Evolutionary conservation across 345 rosid genomes (phyloP).

Genomic region (Brassica cretica): DNA sequence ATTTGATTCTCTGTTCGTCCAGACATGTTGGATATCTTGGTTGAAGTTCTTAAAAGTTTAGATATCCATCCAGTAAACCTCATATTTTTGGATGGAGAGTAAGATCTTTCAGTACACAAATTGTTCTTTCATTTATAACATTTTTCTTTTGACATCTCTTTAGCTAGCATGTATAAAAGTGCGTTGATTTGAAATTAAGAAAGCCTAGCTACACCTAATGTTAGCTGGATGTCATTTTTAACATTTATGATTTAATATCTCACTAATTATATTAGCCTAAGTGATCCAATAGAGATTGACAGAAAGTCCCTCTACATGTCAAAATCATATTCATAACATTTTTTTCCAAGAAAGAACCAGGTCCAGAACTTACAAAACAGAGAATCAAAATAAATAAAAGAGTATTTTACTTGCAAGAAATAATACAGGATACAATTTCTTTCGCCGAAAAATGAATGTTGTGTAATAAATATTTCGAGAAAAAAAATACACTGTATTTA

Average conservation of each 20-base stretch:
- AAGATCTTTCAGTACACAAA: no score
- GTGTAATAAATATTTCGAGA: not conserved
- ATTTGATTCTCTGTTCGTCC: no score
- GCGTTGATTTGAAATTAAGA: not conserved
- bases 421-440: not conserved
- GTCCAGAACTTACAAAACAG: not conserved
- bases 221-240: constrained; percentile 10
- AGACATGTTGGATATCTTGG: no score
- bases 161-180: not conserved
- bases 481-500: not conserved
- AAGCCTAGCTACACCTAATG: not conserved
- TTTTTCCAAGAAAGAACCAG: not conserved
- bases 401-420: constrained; percentile 12
- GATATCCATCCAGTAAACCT: no score
- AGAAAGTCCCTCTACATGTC: constrained; percentile 15
- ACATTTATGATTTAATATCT: constrained; percentile 5
- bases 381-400: not conserved
- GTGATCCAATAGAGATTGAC: constrained; percentile 16
- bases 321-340: constrained; percentile 11
- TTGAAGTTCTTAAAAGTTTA: no score
- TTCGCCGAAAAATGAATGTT: not conserved
- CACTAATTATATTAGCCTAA: not conserved
- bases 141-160: no score
- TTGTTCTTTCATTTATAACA: no score
- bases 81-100: no score